phyloP scores from a whole-genome alignment of 75 land plant species.

The Adiantum capillusveneris region DNA sequence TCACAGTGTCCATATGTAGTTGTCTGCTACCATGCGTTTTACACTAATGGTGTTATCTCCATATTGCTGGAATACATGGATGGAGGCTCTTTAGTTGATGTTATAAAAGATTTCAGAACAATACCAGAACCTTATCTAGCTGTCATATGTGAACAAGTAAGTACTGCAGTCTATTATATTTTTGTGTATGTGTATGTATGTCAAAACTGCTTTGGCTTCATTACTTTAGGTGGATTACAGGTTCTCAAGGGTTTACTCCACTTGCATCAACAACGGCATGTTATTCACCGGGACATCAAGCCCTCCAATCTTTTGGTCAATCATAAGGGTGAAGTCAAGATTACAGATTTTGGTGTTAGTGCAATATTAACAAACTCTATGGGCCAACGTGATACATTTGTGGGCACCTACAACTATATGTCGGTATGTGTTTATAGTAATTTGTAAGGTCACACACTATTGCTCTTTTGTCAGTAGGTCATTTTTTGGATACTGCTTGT shows the following conservation, averaged over 20 bases:
- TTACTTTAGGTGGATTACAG: conserved; percentile 19
- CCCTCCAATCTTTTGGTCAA: conserved; percentile 90
- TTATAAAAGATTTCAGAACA: conserved; percentile 58
- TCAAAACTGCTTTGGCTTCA: neutral
- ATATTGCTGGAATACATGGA: conserved; percentile 96
- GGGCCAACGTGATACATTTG: conserved; percentile 82
- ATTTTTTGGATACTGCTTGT: neutral
- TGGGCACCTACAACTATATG: conserved; percentile 92
- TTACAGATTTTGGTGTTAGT: conserved; percentile 97
- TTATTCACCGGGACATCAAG: conserved; percentile 91
- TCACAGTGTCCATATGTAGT: conserved; percentile 79
- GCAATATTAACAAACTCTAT: conserved; percentile 66
- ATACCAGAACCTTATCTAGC: conserved; percentile 87
- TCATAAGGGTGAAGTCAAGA: conserved; percentile 95
- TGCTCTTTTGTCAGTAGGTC: neutral
- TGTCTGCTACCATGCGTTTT: conserved; percentile 78
- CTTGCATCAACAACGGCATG: conserved; percentile 77
- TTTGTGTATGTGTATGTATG: neutral
- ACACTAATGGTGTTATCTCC: conserved; percentile 83
- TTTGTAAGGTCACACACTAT: no score
- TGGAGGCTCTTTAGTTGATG: conserved; percentile 88
- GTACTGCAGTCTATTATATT: neutral
- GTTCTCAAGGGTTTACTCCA: conserved; percentile 77
- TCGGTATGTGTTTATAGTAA: conserved; percentile 48
- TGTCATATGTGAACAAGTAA: conserved; percentile 74